Evolutionary conservation across 345 rosid genomes (phyloP).

Genomic region (Aquilaria yunnanensis): DNA sequence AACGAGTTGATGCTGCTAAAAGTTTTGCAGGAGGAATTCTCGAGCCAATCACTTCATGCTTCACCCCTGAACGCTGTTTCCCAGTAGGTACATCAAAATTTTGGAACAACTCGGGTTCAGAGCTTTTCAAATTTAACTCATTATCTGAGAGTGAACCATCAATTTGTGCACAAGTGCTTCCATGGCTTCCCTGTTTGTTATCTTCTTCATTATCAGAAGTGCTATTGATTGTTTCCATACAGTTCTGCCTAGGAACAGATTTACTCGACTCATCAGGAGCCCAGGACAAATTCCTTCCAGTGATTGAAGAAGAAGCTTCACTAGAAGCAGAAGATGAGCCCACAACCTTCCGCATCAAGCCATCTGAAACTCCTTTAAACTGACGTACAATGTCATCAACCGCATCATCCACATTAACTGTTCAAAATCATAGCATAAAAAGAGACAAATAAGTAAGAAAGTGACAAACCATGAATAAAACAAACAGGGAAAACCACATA

Average conservation of each 20-base stretch:
- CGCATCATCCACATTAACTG: slow-evolving; percentile 96
- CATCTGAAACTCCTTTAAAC: slow-evolving; percentile 84
- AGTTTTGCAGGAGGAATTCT: slow-evolving; percentile 22
- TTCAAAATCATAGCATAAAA: neutral
- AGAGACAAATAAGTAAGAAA: too few species aligned
- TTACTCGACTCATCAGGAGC: slow-evolving; percentile 46
- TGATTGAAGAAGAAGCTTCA: slow-evolving; percentile 22
- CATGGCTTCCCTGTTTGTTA: slow-evolving; percentile 33
- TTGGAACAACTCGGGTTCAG: slow-evolving; percentile 43
- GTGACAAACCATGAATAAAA: neutral
- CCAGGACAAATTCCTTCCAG: slow-evolving; percentile 46
- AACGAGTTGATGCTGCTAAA: slow-evolving; percentile 19
- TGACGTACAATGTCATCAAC: slow-evolving; percentile 88
- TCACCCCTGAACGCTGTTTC: slow-evolving; percentile 25
- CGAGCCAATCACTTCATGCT: slow-evolving; percentile 28
- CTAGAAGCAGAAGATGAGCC: slow-evolving; percentile 40
- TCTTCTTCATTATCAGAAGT: slow-evolving; percentile 59
- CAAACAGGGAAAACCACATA: too few species aligned
- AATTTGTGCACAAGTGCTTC: slow-evolving; percentile 31
- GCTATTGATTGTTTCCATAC: slow-evolving; percentile 42
- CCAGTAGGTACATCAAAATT: slow-evolving; percentile 30
- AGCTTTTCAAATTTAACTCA: slow-evolving; percentile 48
- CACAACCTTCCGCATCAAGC: slow-evolving; percentile 72
- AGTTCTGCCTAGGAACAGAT: slow-evolving; percentile 16
- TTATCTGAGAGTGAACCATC: slow-evolving; percentile 76